Conservation (phyloP, 805 yeast species). For the Yamadazyma scolyti region DNA sequence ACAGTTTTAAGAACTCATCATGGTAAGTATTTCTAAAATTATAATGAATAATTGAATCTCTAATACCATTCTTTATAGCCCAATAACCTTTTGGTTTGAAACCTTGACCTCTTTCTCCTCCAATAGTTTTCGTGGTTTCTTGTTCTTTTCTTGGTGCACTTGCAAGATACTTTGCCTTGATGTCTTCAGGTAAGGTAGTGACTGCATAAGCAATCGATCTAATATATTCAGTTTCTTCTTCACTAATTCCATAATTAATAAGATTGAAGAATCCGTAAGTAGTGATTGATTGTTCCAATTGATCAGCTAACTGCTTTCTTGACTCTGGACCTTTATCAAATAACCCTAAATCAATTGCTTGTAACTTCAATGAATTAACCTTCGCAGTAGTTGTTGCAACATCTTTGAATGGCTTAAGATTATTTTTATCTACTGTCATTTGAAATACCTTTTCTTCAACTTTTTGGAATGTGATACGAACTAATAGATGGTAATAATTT, state of each 20-base stretch:
- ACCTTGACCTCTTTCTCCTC: constrained; percentile 47
- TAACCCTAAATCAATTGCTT: constrained; percentile 32
- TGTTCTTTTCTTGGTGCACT: constrained; percentile 27
- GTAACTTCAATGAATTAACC: constrained; percentile 20
- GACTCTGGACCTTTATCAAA: constrained; percentile 33
- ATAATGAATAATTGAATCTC: constrained; percentile 43
- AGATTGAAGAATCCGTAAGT: constrained; percentile 45
- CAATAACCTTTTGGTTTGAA: constrained; percentile 48
- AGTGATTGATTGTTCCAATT: constrained; percentile 35
- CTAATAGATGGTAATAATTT: no score
- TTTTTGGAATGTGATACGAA: no score
- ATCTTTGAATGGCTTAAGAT: no score
- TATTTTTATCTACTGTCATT: no score
- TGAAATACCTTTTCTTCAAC: no score
- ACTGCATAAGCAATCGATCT: constrained; percentile 22
- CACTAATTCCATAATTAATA: constrained; percentile 19
- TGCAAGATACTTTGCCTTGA: constrained; percentile 20
- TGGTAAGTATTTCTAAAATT: constrained; percentile 40
- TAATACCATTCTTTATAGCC: constrained; percentile 40
- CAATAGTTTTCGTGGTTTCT: constrained; percentile 26
- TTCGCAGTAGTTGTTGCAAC: constrained; percentile 13
- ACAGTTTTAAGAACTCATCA: constrained; percentile 21
- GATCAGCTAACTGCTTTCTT: constrained; percentile 29
- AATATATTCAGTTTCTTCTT: constrained; percentile 16
- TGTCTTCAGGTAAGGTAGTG: constrained; percentile 22